Evolutionary conservation across 495 filamentous ascomycete genomes (phyloP).

Genomic region (Rostrohypoxylon terebratum): DNA sequence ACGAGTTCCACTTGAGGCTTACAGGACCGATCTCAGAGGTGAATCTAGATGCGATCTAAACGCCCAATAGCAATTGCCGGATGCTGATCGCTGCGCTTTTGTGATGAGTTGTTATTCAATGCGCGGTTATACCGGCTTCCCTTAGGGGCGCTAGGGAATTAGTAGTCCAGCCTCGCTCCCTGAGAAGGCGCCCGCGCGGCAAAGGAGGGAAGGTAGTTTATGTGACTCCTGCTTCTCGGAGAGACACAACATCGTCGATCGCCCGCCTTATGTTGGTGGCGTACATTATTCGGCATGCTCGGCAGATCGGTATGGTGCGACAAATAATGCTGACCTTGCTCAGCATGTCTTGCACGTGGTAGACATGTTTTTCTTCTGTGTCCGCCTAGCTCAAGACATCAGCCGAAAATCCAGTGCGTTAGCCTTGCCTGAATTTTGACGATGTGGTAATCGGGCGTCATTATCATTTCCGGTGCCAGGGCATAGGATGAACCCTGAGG

Average conservation of each 20-base stretch:
- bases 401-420: conserved; percentile 9
- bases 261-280: conserved; percentile 3
- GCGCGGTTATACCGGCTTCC: conserved; percentile 24
- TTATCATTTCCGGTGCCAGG: conserved; percentile 23
- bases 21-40: conserved; percentile 17
- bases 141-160: neutral
- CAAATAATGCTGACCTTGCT: conserved; percentile 16
- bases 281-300: conserved; percentile 8
- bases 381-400: conserved; percentile 26
- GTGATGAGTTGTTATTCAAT: conserved; percentile 3
- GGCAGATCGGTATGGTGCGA: conserved; percentile 19
- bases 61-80: conserved; percentile 3
- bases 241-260: conserved; percentile 20
- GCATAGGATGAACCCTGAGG: conserved; percentile 36
- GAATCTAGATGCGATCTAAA: conserved; percentile 27
- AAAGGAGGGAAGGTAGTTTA: conserved; percentile 13
- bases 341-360: conserved; percentile 37
- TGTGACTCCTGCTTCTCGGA: conserved; percentile 16
- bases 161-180: conserved; percentile 12
- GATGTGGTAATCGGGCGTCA: conserved; percentile 20
- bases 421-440: neutral
- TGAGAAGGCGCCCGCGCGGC: conserved; percentile 17
- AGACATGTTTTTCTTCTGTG: conserved; percentile 1
- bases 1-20: conserved; percentile 35
- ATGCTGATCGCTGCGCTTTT: neutral